phyloP scores from a whole-genome alignment of 2,329 filamentous ascomycete genomes.

The Penicillium hesseltinei region DNA sequence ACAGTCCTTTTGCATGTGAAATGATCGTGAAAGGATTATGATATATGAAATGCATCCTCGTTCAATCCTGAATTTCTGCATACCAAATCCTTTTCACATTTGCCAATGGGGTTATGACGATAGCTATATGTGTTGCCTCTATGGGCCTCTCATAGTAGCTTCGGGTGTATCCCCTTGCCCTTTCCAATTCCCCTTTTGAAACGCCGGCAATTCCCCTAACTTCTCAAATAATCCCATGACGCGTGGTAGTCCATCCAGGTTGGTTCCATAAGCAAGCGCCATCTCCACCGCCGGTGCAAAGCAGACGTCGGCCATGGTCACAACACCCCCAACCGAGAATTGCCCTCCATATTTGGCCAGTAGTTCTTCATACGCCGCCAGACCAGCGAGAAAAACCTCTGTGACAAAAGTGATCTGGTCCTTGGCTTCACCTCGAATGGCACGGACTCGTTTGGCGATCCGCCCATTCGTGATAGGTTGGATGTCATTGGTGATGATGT shows the following conservation, averaged over 20 bases:
- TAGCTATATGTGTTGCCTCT: neutral
- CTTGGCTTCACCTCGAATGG: too few species aligned
- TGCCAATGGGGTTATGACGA: neutral
- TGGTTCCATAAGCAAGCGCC: neutral
- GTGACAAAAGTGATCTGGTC: too few species aligned
- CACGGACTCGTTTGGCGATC: too few species aligned
- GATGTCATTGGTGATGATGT: too few species aligned
- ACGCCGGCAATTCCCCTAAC: neutral
- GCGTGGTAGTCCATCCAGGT: neutral
- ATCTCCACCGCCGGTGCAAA: neutral
- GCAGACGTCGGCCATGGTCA: too few species aligned
- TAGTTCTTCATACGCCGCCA: too few species aligned
- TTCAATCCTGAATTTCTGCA: neutral
- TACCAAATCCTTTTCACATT: neutral
- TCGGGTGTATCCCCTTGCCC: neutral
- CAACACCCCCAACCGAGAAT: too few species aligned
- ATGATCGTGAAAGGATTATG: neutral
- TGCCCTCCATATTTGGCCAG: too few species aligned
- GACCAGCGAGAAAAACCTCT: too few species aligned
- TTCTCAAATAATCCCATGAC: neutral
- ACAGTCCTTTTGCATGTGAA: neutral
- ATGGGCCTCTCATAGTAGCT: neutral
- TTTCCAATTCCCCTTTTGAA: neutral
- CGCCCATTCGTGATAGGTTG: too few species aligned
- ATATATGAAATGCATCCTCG: constrained; percentile 1